These are phyloP conservation scores for Lipomyces chichibuensis DNA, from an alignment of 805 yeast species.

Conservation along the genomic window DNA sequence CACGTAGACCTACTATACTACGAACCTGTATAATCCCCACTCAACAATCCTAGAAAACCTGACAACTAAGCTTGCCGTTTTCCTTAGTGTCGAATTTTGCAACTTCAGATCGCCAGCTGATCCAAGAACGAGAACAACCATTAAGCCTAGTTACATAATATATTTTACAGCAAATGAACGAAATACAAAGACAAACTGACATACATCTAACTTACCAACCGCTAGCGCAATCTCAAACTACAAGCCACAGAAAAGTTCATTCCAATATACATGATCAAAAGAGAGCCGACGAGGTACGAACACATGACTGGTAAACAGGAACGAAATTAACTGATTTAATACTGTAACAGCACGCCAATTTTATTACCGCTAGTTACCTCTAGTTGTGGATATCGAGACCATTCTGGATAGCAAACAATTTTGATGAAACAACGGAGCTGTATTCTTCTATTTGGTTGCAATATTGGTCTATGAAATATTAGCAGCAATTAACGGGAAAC, in stretches of 20 bases:
- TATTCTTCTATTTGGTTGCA: slow-evolving; percentile 72
- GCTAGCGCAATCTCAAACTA: not conserved
- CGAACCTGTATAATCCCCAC: too few relatives aligned
- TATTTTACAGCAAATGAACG: not conserved
- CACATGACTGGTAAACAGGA: not conserved
- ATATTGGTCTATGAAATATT: slow-evolving; percentile 51
- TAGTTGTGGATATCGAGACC: slow-evolving; percentile 41
- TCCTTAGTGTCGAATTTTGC: not conserved
- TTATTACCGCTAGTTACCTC: not conserved
- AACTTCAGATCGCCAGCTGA: not conserved
- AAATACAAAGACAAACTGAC: not conserved
- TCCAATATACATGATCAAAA: not conserved
- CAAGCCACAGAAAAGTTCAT: not conserved
- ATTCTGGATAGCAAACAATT: slow-evolving; percentile 61
- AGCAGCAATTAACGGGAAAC: not conserved
- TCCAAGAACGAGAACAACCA: not conserved
- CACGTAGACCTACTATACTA: too few relatives aligned
- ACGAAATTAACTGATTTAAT: not conserved
- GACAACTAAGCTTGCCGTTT: not conserved
- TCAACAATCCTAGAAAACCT: too few relatives aligned
- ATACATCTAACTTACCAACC: not conserved
- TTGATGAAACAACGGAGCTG: slow-evolving; percentile 67
- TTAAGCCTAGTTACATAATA: not conserved
- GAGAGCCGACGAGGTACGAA: not conserved
- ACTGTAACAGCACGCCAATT: not conserved